Evolutionary conservation across 2,329 filamentous ascomycete genomes (phyloP).

Genomic region (Juglanconis oblonga): DNA sequence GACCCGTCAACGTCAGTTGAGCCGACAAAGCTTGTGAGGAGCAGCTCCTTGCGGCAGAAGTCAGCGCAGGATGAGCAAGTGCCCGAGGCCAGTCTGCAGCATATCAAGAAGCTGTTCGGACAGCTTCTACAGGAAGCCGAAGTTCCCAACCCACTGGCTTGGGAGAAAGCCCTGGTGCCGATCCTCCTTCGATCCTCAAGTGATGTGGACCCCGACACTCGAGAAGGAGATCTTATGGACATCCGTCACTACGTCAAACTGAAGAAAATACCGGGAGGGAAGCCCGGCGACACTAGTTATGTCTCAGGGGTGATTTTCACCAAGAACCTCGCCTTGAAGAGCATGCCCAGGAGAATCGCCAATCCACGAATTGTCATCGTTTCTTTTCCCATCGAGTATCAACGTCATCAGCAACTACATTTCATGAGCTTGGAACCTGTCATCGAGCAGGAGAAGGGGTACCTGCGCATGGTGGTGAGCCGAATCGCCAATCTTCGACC

Average conservation of each 20-base stretch:
- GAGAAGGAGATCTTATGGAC: constrained; percentile 90
- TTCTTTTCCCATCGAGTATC: constrained; percentile 94
- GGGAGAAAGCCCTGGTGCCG: constrained; percentile 87
- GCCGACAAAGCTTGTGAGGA: constrained; percentile 61
- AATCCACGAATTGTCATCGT: constrained; percentile 88
- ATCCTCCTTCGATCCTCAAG: constrained; percentile 89
- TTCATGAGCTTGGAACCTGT: constrained; percentile 98
- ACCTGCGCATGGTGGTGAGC: constrained; percentile 84
- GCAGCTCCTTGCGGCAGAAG: constrained; percentile 75
- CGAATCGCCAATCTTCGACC: constrained; percentile 84
- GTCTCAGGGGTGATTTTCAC: constrained; percentile 96
- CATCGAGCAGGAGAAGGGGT: constrained; percentile 94
- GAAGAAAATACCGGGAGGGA: constrained; percentile 91
- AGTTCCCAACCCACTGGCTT: constrained; percentile 70
- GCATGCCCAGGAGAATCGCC: constrained; percentile 83
- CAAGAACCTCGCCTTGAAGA: constrained; percentile 94
- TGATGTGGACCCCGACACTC: constrained; percentile 90
- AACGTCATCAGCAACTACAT: constrained; percentile 80
- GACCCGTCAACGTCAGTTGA: constrained; percentile 42
- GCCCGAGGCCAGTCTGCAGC: constrained; percentile 81
- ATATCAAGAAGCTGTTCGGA: constrained; percentile 79
- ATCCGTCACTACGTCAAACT: constrained; percentile 96
- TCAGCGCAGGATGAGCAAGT: constrained; percentile 76
- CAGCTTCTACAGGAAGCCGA: constrained; percentile 78
- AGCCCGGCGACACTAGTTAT: constrained; percentile 89